A percentile compares a stretch with the other conserved stretches of the same genome.
phyloP scores from a whole-genome alignment of 2,329 filamentous ascomycete species.

The Chaetomium olivaceum region DNA sequence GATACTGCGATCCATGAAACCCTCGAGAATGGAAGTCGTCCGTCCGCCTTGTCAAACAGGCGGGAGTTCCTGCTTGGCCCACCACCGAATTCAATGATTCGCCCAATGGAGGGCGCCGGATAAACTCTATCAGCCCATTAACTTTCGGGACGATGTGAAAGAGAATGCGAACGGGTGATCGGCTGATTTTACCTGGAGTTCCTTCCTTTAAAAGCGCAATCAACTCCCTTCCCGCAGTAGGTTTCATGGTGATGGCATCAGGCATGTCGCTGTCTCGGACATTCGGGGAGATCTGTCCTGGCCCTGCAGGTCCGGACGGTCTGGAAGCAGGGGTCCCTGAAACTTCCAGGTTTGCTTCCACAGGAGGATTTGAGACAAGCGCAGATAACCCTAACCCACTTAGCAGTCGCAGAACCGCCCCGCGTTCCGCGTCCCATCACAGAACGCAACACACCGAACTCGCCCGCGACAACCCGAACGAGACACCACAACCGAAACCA shows the following conservation, averaged over 20 bases:
- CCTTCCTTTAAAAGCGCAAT: too few relatives aligned
- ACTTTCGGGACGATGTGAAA: constrained; percentile 23
- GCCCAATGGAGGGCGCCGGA: constrained; percentile 13
- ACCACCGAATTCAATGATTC: neutral
- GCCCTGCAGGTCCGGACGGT: neutral
- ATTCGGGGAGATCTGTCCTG: neutral
- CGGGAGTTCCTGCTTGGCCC: constrained; percentile 21
- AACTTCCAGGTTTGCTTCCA: neutral
- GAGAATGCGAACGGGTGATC: neutral
- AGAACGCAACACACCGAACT: neutral
- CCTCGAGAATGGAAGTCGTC: neutral
- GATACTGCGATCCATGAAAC: neutral
- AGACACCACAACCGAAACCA: neutral
- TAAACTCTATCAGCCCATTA: constrained; percentile 20
- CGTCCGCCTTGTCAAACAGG: neutral
- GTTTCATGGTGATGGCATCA: neutral
- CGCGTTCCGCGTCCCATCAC: neutral
- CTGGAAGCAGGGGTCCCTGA: neutral
- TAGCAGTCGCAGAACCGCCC: too few relatives aligned
- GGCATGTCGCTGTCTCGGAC: constrained; percentile 5
- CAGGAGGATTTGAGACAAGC: too few relatives aligned
- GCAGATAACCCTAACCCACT: constrained; percentile 11
- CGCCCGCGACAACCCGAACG: too few relatives aligned
- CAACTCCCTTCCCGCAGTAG: neutral
- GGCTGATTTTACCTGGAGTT: too few relatives aligned